Conservation (phyloP, 139 green algal genomes). For the Volvox reticuliferus region DNA sequence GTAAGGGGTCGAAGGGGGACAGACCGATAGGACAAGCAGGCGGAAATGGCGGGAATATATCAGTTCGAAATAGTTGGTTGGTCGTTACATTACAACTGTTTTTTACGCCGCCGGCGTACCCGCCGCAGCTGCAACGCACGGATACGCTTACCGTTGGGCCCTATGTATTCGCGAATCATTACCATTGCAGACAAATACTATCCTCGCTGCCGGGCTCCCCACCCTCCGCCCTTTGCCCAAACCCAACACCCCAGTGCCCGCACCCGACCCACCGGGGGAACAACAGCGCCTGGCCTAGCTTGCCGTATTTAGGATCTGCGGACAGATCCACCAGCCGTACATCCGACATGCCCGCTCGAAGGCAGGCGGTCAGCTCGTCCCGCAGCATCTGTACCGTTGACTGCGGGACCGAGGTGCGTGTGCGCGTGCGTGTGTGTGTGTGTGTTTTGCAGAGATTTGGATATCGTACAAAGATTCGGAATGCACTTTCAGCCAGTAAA, state of each 20-base stretch:
- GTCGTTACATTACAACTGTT: background rate
- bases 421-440: background rate
- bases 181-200: too few species aligned
- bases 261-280: conserved; percentile 46
- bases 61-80: background rate
- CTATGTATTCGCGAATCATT: too few species aligned
- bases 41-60: too few species aligned
- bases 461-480: too few species aligned
- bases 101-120: too few species aligned
- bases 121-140: too few species aligned
- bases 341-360: conserved; percentile 59
- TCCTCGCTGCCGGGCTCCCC: too few species aligned
- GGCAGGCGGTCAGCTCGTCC: conserved; percentile 66
- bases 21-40: too few species aligned
- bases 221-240: background rate
- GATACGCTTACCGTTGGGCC: too few species aligned
- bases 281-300: conserved; percentile 53
- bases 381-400: conserved; percentile 47
- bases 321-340: conserved; percentile 58
- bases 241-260: background rate
- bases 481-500: too few species aligned
- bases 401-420: background rate
- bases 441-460: background rate
- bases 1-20: too few species aligned
- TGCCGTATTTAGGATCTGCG: conserved; percentile 38